Percentiles rank a stretch among this genome's conserved stretches.
phyloP scores from a whole-genome alignment of 495 filamentous ascomycete species.

The Chaetomium fimeti region DNA sequence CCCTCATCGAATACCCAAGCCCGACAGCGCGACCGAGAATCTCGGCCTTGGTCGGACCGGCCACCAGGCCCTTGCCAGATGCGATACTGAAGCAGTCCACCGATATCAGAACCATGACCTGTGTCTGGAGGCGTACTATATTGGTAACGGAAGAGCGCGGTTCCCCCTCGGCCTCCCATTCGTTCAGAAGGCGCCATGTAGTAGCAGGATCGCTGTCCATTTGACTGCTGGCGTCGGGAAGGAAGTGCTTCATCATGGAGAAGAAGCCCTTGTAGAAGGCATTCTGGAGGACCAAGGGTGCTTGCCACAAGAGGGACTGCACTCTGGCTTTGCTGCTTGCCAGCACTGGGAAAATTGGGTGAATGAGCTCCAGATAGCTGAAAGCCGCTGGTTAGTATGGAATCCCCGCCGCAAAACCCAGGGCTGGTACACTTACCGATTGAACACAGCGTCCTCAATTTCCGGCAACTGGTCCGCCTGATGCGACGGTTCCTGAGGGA shows the following conservation, averaged over 20 bases:
- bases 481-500: slow-evolving; percentile 32
- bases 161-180: slow-evolving; percentile 53
- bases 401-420: background rate
- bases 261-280: slow-evolving; percentile 71
- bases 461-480: slow-evolving; percentile 36
- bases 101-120: slow-evolving; percentile 61
- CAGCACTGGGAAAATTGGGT: slow-evolving; percentile 72
- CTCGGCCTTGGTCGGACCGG: slow-evolving; percentile 38
- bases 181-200: slow-evolving; percentile 50
- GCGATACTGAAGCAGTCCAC: slow-evolving; percentile 50
- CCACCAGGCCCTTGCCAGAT: slow-evolving; percentile 35
- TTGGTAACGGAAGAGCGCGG: slow-evolving; percentile 49
- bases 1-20: slow-evolving; percentile 57
- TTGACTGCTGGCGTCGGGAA: slow-evolving; percentile 46
- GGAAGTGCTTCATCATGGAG: slow-evolving; percentile 57
- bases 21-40: slow-evolving; percentile 59
- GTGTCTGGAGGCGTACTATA: slow-evolving; percentile 61
- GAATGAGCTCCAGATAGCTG: slow-evolving; percentile 70
- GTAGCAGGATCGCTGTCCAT: slow-evolving; percentile 42
- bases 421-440: slow-evolving; percentile 42
- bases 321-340: slow-evolving; percentile 63
- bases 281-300: slow-evolving; percentile 60
- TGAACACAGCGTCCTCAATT: slow-evolving; percentile 47
- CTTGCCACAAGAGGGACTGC: slow-evolving; percentile 59
- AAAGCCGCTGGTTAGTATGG: background rate